These are phyloP conservation scores for Curvularia sp. DNA, from an alignment of 2,329 filamentous ascomycete species.

Conservation along the genomic window DNA sequence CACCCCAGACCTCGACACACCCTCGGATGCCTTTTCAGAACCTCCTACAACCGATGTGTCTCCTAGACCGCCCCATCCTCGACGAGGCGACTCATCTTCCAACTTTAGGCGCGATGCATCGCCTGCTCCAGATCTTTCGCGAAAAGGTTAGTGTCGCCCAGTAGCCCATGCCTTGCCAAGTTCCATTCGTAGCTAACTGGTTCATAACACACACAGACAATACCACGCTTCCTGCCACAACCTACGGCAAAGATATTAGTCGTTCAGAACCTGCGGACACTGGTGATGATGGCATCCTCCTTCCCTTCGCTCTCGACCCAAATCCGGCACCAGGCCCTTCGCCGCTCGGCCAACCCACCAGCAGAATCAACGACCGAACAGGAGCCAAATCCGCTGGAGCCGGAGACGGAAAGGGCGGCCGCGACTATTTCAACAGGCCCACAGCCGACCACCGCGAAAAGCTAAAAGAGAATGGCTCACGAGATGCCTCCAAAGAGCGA, in stretches of 20 bases:
- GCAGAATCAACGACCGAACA: conserved; percentile 39
- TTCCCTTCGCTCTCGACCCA: conserved; percentile 61
- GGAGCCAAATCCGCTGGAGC: conserved; percentile 25
- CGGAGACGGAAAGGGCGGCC: conserved; percentile 38
- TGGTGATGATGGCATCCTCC: conserved; percentile 63
- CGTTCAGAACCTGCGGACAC: conserved; percentile 71
- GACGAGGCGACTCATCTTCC: conserved; percentile 46
- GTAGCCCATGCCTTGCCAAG: background rate
- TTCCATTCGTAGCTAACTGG: conserved; percentile 16
- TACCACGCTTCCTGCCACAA: conserved; percentile 74
- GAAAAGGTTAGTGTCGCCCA: conserved; percentile 44
- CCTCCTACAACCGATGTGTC: conserved; percentile 72
- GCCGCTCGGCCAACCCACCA: conserved; percentile 45
- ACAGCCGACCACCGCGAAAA: conserved; percentile 51
- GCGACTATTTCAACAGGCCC: conserved; percentile 56
- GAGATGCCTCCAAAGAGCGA: conserved; percentile 56
- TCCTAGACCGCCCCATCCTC: conserved; percentile 55
- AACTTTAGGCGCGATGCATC: conserved; percentile 51
- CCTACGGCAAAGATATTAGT: conserved; percentile 75
- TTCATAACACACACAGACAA: conserved; percentile 56
- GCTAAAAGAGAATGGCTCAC: conserved; percentile 53
- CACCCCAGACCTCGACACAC: conserved; percentile 63
- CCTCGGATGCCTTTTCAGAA: conserved; percentile 69
- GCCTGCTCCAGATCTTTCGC: conserved; percentile 43
- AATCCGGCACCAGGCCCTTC: conserved; percentile 55